Evolutionary conservation across 495 filamentous ascomycete species (phyloP), one percentile per base, ranked within the genome.

Genomic region (Staphylotrichum longicolle): DNA sequence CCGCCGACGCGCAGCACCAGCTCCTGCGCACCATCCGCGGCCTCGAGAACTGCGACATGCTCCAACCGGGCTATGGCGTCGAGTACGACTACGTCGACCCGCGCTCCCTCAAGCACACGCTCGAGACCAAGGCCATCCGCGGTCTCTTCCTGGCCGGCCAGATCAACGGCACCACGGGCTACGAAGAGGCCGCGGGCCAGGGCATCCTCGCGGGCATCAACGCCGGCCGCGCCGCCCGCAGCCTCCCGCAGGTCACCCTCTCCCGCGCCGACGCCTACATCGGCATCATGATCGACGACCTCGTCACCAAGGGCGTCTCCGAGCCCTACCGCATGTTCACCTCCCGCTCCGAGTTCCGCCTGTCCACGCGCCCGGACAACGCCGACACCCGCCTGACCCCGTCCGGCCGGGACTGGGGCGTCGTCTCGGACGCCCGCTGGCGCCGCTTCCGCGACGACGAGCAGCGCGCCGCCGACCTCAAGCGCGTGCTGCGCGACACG

Each of bases 271-370:
- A 98, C 73, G 91, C 89, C 14, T 98, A 97, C 71, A 97, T 98
- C 71, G 94, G 94, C 55, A 87, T 98, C 76, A 96, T 98, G 94
- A 94, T 98, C 72, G 94, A 98, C 74, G 94, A 98, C 72, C 86
- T 98, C 48, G 86, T 96, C 74, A 98, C 94, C 37, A 98, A 97
- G 75, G 94, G 94, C 49, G 93, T 98, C 11, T 91, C 89, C 8
- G 94, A 98, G 74, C 94, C 94, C 0, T 98, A 98, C 76, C 86
- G 94, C 62, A 98, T 98, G 95, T 98, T 98, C 80, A 98, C 94
- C 7, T 91, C 91, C 15, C 87, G 94, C 58, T 93, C 87, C 76
- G 94, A 98, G 74, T 98, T 95, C 77, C 90, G 94, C 52, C 92
- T 98, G 81, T 88, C 86, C 39, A 85, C 90, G 8, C 87, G 94